phyloP scores from a whole-genome alignment of 2,329 filamentous ascomycete species.

The Alternaria sp. region DNA sequence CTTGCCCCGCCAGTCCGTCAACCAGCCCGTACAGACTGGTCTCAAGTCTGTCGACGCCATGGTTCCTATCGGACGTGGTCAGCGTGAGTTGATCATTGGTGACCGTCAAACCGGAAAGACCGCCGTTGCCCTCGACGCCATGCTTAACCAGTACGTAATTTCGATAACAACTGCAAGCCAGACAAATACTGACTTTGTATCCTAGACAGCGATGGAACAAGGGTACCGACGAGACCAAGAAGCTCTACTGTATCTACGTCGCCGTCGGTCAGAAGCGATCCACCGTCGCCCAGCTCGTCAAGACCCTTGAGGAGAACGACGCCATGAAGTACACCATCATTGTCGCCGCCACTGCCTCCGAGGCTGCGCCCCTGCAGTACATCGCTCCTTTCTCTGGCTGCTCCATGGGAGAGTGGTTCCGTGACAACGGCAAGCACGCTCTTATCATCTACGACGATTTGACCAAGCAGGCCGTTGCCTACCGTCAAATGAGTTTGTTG shows the following conservation, averaged over 20 bases:
- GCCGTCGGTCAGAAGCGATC: slow-evolving; percentile 99
- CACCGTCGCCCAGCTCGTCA: slow-evolving; percentile 98
- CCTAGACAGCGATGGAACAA: slow-evolving; percentile 76
- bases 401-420: slow-evolving; percentile 60
- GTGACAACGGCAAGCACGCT: slow-evolving; percentile 87
- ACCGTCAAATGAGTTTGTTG: slow-evolving; percentile 98
- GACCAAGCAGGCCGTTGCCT: slow-evolving; percentile 96
- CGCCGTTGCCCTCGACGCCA: slow-evolving; percentile 95
- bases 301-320: slow-evolving; percentile 99
- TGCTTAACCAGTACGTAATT: slow-evolving; percentile 91
- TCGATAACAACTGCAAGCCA: background rate
- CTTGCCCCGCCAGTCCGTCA: slow-evolving; percentile 95
- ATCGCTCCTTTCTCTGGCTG: background rate
- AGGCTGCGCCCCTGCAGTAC: slow-evolving; percentile 90
- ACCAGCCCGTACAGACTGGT: slow-evolving; percentile 98
- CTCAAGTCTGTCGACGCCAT: slow-evolving; percentile 99
- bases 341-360: slow-evolving; percentile 95
- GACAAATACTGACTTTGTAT: background rate
- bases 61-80: slow-evolving; percentile 99
- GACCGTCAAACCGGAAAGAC: slow-evolving; percentile 99
- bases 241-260: slow-evolving; percentile 99
- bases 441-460: slow-evolving; percentile 94
- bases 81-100: slow-evolving; percentile 99
- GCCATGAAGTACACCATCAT: slow-evolving; percentile 98
- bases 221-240: slow-evolving; percentile 87